Conservation (phyloP, 345 rosid genomes). For the Rhizophora mangle region DNA sequence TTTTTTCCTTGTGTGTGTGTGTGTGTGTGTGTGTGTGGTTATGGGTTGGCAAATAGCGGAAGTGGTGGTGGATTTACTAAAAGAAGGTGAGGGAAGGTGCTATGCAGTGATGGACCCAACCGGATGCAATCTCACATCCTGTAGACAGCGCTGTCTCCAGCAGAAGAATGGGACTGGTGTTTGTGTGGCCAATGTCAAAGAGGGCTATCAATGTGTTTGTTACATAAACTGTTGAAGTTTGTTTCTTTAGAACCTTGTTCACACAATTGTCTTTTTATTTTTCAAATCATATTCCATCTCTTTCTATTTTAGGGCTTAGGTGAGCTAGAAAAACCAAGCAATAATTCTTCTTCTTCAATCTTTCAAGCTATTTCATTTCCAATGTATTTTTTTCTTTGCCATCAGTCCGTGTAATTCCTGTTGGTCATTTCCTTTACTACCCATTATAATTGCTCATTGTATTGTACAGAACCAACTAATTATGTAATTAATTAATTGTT, state of each 20-base stretch:
- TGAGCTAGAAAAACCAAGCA: too few species aligned
- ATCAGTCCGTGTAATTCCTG: too few species aligned
- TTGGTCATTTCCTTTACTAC: too few species aligned
- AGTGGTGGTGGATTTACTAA: background rate
- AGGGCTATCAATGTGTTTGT: slow-evolving; percentile 33
- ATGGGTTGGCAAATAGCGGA: slow-evolving; percentile 1
- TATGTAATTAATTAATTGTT: too few species aligned
- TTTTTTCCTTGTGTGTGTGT: background rate
- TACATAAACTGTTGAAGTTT: slow-evolving; percentile 19
- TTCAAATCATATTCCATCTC: too few species aligned
- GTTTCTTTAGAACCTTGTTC: background rate
- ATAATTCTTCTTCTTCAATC: too few species aligned
- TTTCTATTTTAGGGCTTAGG: too few species aligned
- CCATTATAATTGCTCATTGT: too few species aligned
- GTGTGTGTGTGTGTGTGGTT: background rate
- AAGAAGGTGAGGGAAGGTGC: slow-evolving; percentile 20
- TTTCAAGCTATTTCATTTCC: too few species aligned
- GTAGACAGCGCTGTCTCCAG: slow-evolving; percentile 34
- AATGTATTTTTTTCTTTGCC: too few species aligned
- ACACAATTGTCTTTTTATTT: too few species aligned
- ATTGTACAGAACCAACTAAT: too few species aligned
- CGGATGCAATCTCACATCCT: slow-evolving; percentile 26
- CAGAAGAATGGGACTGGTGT: slow-evolving; percentile 38
- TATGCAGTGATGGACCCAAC: slow-evolving; percentile 29
- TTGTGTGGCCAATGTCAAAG: slow-evolving; percentile 28